Conservation (phyloP, 2,329 filamentous ascomycete species). For the Penicillium griseofulvum region DNA sequence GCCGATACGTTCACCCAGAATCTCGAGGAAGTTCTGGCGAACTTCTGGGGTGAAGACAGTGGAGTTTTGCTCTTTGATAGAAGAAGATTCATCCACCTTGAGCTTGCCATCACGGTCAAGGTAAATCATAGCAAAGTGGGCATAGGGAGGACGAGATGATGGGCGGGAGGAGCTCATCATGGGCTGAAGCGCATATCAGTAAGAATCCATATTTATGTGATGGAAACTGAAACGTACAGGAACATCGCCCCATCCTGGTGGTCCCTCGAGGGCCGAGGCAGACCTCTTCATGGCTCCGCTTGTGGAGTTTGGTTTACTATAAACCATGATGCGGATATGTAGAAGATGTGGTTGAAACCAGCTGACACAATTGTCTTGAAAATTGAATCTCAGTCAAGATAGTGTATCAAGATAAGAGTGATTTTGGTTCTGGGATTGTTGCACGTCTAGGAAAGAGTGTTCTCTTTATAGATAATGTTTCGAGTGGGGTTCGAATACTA, state of each 20-base stretch:
- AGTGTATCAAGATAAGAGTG: background rate
- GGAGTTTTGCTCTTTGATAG: constrained; percentile 30
- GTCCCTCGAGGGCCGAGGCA: constrained; percentile 29
- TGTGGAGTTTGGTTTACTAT: constrained; percentile 24
- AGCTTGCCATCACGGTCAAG: constrained; percentile 35
- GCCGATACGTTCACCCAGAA: constrained; percentile 31
- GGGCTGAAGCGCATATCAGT: constrained; percentile 17
- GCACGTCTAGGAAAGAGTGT: background rate
- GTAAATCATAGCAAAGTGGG: constrained; percentile 39
- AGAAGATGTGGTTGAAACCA: background rate
- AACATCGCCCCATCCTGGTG: constrained; percentile 29
- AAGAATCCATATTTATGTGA: background rate
- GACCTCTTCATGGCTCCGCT: constrained; percentile 32
- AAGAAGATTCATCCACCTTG: constrained; percentile 33
- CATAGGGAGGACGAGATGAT: constrained; percentile 29
- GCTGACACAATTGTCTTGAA: background rate
- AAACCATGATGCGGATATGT: constrained; percentile 27
- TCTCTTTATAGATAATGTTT: constrained; percentile 9
- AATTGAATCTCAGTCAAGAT: background rate
- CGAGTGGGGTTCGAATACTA: background rate
- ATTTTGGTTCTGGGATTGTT: background rate
- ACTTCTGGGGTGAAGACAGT: constrained; percentile 36
- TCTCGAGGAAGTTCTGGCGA: constrained; percentile 36
- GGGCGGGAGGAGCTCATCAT: constrained; percentile 28
- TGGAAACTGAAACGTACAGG: constrained; percentile 22